Percentiles rank a stretch among this genome's conserved stretches.
Conservation (phyloP, 805 yeast species). For the Sungouiozyma intestinalis region DNA sequence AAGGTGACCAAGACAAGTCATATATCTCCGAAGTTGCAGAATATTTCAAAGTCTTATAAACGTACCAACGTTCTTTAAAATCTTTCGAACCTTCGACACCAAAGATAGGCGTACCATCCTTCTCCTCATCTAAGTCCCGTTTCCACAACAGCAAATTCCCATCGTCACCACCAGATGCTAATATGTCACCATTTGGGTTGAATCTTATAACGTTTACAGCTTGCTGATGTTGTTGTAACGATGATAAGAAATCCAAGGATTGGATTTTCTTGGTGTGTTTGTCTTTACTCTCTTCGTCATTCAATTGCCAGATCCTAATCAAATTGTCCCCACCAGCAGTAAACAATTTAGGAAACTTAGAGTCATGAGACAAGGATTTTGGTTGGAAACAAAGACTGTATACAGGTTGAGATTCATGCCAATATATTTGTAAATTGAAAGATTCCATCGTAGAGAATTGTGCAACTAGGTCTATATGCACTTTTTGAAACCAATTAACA, state of each 20-base stretch:
- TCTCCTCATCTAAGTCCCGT: constrained; percentile 40
- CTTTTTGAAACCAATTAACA: too few species aligned
- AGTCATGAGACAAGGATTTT: constrained; percentile 6
- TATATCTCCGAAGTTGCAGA: constrained; percentile 67
- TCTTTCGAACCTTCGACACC: constrained; percentile 25
- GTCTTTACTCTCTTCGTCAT: constrained; percentile 16
- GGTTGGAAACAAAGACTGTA: constrained; percentile 61
- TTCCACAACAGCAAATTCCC: constrained; percentile 82
- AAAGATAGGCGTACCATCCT: constrained; percentile 43
- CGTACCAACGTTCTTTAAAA: constrained; percentile 61
- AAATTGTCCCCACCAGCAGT: constrained; percentile 95
- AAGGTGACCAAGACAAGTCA: constrained; percentile 91
- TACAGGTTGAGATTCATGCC: constrained; percentile 59
- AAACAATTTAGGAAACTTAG: constrained; percentile 39
- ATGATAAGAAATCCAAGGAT: constrained; percentile 66
- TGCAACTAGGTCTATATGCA: too few species aligned
- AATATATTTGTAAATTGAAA: constrained; percentile 26
- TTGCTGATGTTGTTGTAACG: constrained; percentile 80
- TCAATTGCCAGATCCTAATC: constrained; percentile 49
- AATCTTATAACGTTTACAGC: constrained; percentile 90
- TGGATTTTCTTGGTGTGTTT: constrained; percentile 16
- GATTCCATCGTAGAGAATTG: constrained; percentile 13
- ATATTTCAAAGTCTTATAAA: constrained; percentile 35
- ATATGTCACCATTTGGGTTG: constrained; percentile 48
- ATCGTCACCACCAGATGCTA: constrained; percentile 94